Evolutionary conservation across 139 green algal genomes (phyloP).

Genomic region (Chlorella ohadii): DNA sequence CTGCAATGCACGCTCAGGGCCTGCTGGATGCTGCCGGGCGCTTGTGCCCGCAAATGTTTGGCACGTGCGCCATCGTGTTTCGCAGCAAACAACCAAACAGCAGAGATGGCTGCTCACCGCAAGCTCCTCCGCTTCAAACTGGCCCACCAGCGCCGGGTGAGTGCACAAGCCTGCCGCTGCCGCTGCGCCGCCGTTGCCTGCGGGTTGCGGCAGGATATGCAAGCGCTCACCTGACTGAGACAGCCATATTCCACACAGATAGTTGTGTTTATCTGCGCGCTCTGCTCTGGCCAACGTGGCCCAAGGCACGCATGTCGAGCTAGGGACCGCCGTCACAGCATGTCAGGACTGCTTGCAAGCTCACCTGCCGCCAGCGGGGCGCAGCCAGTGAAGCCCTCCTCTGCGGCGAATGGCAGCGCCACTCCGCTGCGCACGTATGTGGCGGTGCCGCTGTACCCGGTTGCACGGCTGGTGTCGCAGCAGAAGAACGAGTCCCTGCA

Average conservation of each 20-base stretch:
- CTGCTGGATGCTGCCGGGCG: no score
- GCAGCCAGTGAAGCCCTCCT: slow-evolving; percentile 60
- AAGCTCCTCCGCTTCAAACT: slow-evolving; percentile 16
- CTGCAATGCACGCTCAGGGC: no score
- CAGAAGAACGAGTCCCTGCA: slow-evolving; percentile 75
- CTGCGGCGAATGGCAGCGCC: slow-evolving; percentile 45
- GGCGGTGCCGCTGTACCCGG: slow-evolving; percentile 68
- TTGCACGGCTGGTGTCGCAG: slow-evolving; percentile 38
- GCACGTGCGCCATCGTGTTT: no score
- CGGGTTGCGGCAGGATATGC: no score
- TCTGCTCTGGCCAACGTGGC: no score
- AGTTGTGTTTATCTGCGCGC: no score
- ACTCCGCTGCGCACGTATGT: slow-evolving; percentile 57
- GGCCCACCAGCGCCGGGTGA: not conserved
- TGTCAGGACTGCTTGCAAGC: not conserved
- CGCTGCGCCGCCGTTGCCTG: not conserved
- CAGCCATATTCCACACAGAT: no score
- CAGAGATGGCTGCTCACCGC: not conserved
- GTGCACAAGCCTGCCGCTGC: not conserved
- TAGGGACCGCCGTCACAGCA: no score
- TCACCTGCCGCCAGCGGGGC: not conserved
- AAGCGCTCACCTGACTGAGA: no score
- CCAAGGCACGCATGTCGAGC: no score
- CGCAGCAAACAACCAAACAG: no score
- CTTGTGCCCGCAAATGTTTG: no score